Conservation (phyloP, 345 rosid genomes). For the Carallia brachiata region DNA sequence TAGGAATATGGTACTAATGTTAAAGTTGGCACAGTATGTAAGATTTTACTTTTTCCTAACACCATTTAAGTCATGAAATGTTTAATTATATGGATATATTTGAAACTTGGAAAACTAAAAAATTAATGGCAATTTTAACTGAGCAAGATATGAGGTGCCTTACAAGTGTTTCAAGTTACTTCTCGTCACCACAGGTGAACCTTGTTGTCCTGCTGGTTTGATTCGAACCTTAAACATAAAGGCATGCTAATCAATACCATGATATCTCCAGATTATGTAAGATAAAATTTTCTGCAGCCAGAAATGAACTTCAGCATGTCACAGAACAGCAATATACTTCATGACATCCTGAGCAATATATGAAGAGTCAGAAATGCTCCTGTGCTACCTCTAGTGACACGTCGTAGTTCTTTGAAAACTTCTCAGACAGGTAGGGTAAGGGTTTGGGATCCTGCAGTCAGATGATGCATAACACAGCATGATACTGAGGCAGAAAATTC, state of each 20-base stretch:
- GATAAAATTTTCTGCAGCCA: neutral
- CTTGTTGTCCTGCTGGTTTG: constrained; percentile 74
- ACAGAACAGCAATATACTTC: too few relatives aligned
- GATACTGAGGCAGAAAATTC: constrained; percentile 20
- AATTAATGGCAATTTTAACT: too few relatives aligned
- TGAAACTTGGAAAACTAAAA: neutral
- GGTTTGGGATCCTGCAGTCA: constrained; percentile 87
- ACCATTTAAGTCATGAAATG: too few relatives aligned
- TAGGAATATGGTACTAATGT: too few relatives aligned
- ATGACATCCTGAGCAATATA: constrained; percentile 28
- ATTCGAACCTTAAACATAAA: constrained; percentile 59
- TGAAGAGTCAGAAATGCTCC: constrained; percentile 34
- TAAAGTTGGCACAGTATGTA: too few relatives aligned
- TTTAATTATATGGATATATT: neutral
- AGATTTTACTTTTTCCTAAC: too few relatives aligned
- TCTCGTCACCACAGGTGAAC: constrained; percentile 63
- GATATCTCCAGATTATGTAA: too few relatives aligned
- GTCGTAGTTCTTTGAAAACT: constrained; percentile 72
- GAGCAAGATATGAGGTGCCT: constrained; percentile 21
- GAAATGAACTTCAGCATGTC: too few relatives aligned
- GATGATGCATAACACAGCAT: constrained; percentile 1
- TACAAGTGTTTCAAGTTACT: constrained; percentile 89
- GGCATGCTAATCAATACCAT: too few relatives aligned
- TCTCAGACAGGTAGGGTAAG: constrained; percentile 78
- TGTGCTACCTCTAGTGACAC: constrained; percentile 76